These are phyloP conservation scores for Citrus australasica DNA, from an alignment of 345 rosid genomes.

Conservation along the genomic window DNA sequence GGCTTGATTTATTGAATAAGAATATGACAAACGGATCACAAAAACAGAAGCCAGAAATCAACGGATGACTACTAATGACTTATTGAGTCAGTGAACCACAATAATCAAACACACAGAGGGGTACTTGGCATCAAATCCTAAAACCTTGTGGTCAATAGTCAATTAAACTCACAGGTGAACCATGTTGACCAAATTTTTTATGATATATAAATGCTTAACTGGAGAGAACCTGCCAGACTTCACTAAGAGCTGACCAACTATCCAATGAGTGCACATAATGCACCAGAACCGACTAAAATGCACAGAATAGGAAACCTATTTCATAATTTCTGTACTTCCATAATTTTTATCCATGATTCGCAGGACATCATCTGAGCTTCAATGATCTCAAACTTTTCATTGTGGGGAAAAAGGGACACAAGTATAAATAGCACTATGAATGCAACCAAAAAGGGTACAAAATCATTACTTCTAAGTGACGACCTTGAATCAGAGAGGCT, in stretches of 20 bases:
- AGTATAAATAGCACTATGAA: neutral
- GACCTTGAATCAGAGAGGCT: slow-evolving; percentile 1
- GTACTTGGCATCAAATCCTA: neutral
- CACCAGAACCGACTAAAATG: neutral
- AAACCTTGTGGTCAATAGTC: neutral
- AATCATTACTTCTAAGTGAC: neutral
- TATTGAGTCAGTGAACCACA: neutral
- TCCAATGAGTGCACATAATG: neutral
- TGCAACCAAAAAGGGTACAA: neutral
- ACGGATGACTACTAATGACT: neutral
- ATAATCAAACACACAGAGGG: neutral
- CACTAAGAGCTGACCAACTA: neutral
- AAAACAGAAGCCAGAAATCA: neutral
- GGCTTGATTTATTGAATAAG: neutral
- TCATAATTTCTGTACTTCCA: neutral
- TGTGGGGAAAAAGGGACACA: neutral
- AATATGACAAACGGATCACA: neutral
- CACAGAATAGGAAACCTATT: neutral
- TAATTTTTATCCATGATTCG: neutral
- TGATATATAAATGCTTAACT: neutral
- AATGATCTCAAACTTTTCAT: neutral
- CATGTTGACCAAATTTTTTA: neutral
- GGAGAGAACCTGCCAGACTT: neutral
- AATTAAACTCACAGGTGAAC: neutral
- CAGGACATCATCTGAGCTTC: neutral